These are phyloP conservation scores for Geranium incanum DNA, from an alignment of 441 rosid genomes.

Conservation along the genomic window DNA sequence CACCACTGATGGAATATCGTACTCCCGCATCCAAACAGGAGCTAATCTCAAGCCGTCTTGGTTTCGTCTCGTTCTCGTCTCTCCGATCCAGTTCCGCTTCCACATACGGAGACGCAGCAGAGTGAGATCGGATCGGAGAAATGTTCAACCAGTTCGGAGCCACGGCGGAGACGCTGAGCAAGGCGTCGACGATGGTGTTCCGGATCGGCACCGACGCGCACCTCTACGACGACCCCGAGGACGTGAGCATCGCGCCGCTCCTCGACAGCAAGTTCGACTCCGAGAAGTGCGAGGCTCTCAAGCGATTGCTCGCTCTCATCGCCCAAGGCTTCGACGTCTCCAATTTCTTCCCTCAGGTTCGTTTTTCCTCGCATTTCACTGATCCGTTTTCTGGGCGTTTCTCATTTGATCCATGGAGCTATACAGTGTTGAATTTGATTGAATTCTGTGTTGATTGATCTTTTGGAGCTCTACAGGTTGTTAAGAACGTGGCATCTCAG, in stretches of 20 bases:
- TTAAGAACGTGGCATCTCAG: slow-evolving; percentile 85
- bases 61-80: neutral
- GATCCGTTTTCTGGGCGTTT: neutral
- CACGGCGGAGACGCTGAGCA: slow-evolving; percentile 72
- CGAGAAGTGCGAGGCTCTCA: slow-evolving; percentile 90
- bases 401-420: neutral
- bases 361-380: neutral
- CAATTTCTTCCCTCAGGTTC: slow-evolving; percentile 93
- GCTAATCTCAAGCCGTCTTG: neutral
- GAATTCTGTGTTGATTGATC: neutral
- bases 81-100: neutral
- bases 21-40: neutral
- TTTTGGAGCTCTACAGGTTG: slow-evolving; percentile 47
- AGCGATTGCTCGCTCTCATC: slow-evolving; percentile 86
- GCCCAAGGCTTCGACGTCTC: slow-evolving; percentile 93
- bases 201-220: slow-evolving; percentile 93
- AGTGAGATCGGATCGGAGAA: slow-evolving; percentile 8
- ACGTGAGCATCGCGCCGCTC: slow-evolving; percentile 70
- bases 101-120: neutral
- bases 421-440: neutral
- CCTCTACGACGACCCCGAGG: slow-evolving; percentile 92
- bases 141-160: slow-evolving; percentile 79
- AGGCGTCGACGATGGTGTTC: slow-evolving; percentile 71
- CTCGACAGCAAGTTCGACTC: slow-evolving; percentile 89
- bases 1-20: neutral